phyloP scores from a whole-genome alignment of 1,139 yeast species.

The Diutina mesorugosa region DNA sequence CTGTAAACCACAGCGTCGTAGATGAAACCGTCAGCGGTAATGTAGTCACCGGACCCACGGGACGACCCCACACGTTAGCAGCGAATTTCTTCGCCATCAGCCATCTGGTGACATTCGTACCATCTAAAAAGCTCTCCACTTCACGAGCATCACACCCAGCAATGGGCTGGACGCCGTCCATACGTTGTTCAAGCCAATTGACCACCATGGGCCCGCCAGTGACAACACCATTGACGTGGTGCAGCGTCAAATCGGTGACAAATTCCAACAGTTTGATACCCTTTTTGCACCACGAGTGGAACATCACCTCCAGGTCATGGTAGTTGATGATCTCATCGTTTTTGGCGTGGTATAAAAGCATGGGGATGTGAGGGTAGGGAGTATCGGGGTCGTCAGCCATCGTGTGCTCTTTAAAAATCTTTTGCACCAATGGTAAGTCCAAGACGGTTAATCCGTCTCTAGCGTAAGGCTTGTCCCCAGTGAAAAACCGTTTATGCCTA shows the following conservation, averaged over 20 bases:
- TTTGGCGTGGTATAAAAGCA: conserved; percentile 21
- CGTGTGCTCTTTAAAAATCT: conserved; percentile 4
- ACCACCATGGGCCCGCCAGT: conserved; percentile 20
- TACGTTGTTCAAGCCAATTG: conserved; percentile 12
- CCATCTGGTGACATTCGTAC: background rate
- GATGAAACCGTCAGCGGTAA: background rate
- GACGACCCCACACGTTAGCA: background rate
- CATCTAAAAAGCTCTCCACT: background rate
- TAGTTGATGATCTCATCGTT: conserved; percentile 18
- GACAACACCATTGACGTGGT: conserved; percentile 10
- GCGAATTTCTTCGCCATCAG: background rate
- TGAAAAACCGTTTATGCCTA: background rate
- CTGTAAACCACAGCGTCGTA: background rate
- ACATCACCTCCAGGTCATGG: conserved; percentile 12
- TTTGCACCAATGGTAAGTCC: conserved; percentile 1
- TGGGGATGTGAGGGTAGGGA: conserved; percentile 16
- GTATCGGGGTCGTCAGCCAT: conserved; percentile 2
- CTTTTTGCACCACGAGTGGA: conserved; percentile 18
- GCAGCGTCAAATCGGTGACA: conserved; percentile 4
- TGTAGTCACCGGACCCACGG: background rate
- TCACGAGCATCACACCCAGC: background rate
- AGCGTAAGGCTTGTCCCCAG: background rate
- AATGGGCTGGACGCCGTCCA: conserved; percentile 4
- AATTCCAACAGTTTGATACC: conserved; percentile 17
- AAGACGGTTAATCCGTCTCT: conserved; percentile 1